A percentile compares a stretch with the other conserved stretches of the same genome.
Evolutionary conservation across 495 filamentous ascomycete species (phyloP).

Genomic region (Sabuloglossum arenarium): DNA sequence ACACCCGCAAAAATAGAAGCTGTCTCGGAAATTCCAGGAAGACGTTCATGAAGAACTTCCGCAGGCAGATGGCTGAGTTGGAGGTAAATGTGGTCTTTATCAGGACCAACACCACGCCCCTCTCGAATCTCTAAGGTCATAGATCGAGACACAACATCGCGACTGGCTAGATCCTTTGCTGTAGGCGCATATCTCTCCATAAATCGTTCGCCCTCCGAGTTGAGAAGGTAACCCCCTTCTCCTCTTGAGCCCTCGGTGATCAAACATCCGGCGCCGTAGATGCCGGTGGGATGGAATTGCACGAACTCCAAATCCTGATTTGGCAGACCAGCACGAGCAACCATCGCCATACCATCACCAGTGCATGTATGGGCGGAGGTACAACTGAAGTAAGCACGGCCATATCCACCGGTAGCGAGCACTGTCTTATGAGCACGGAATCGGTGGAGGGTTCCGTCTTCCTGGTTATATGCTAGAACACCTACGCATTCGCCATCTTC

Average conservation of each 20-base stretch:
- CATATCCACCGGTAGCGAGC: slow-evolving; percentile 88
- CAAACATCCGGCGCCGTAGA: slow-evolving; percentile 95
- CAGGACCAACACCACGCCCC: slow-evolving; percentile 82
- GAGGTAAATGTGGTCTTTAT: slow-evolving; percentile 95
- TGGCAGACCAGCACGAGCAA: slow-evolving; percentile 86
- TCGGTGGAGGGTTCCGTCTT: slow-evolving; percentile 90
- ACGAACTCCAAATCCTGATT: slow-evolving; percentile 99
- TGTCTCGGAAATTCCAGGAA: slow-evolving; percentile 96
- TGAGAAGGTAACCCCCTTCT: slow-evolving; percentile 93
- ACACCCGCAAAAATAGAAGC: slow-evolving; percentile 92
- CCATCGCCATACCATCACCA: slow-evolving; percentile 97
- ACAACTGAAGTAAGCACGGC: slow-evolving; percentile 92
- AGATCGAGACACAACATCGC: slow-evolving; percentile 86
- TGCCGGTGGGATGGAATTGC: slow-evolving; percentile 98
- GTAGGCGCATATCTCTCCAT: slow-evolving; percentile 98
- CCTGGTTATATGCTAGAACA: slow-evolving; percentile 93
- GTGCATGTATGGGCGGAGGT: slow-evolving; percentile 96
- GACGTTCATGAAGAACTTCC: slow-evolving; percentile 81
- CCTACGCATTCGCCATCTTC: slow-evolving; percentile 88
- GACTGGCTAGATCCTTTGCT: slow-evolving; percentile 84
- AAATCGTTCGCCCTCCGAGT: slow-evolving; percentile 92
- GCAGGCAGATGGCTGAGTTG: slow-evolving; percentile 86
- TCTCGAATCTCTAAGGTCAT: slow-evolving; percentile 97
- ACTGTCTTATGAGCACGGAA: slow-evolving; percentile 94
- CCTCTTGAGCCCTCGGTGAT: slow-evolving; percentile 97